phyloP scores from a whole-genome alignment of 1,284 basidiomycete genomes.

The Lentinula novae-zelandiae region DNA sequence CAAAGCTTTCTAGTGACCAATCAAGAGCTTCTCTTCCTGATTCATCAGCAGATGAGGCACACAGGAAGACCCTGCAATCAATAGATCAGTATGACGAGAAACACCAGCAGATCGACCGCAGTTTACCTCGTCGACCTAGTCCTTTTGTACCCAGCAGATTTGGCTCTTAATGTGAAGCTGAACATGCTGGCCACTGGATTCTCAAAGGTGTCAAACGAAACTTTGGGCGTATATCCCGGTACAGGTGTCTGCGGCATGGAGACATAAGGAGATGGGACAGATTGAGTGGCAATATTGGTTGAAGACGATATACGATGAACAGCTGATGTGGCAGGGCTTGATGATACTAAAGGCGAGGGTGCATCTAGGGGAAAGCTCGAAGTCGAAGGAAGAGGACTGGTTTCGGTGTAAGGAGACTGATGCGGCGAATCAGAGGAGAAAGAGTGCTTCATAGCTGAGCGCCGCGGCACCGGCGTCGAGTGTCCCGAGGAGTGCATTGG shows the following conservation, averaged over 20 bases:
- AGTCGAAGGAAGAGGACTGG: slow-evolving; percentile 4
- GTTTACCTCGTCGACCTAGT: slow-evolving; percentile 67
- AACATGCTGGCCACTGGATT: slow-evolving; percentile 71
- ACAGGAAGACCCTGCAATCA: slow-evolving; percentile 68
- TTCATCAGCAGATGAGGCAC: slow-evolving; percentile 87
- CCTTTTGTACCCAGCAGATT: slow-evolving; percentile 79
- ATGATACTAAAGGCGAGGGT: background rate
- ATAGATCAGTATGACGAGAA: background rate
- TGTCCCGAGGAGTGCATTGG: slow-evolving; percentile 4
- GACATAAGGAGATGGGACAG: slow-evolving; percentile 4
- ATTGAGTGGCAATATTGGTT: background rate
- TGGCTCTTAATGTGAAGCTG: slow-evolving; percentile 75
- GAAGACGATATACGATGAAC: slow-evolving; percentile 8
- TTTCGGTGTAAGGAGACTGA: slow-evolving; percentile 4
- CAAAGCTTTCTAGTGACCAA: slow-evolving; percentile 83
- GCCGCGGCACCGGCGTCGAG: slow-evolving; percentile 5
- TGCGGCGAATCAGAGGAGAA: slow-evolving; percentile 6
- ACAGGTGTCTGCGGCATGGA: slow-evolving; percentile 10
- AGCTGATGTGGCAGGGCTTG: background rate
- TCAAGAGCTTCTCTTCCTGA: slow-evolving; percentile 83
- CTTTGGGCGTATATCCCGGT: slow-evolving; percentile 60
- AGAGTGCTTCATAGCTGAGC: slow-evolving; percentile 15
- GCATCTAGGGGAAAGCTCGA: slow-evolving; percentile 2
- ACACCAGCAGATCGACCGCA: background rate
- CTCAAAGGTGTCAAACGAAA: slow-evolving; percentile 83